Evolutionary conservation across 768 basidiomycete genomes (phyloP), one percentile per base, ranked within the genome.

Genomic region (Tricholomella constricta): DNA sequence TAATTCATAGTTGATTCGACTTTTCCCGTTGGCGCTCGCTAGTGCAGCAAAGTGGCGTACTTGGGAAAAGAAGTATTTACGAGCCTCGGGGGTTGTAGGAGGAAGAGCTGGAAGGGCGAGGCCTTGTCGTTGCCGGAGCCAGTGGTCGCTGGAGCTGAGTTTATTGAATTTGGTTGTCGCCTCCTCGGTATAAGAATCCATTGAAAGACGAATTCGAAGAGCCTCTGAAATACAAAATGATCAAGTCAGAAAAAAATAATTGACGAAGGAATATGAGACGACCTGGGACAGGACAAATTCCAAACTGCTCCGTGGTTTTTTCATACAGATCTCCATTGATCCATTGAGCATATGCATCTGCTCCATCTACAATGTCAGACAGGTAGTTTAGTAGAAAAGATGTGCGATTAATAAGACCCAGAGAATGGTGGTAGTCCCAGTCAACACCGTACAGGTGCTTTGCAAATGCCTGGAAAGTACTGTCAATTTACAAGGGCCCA

Each of bases 261-360:
- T 37, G 48, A 54, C 54, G 48, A 19, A 29, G 7, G 14, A 36
- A 43, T 7, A 6, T 6, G 29, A 14, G 51, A 56, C 10, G 32
- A 66, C 62, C 64, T 47, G 61, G 64, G 45, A 65, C 47, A 4
- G 42, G 34, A 31, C 64, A 65, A 2, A 65, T 62, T 3, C 64
- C 61, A 56, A 65, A 62, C 23, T 43, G 32, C 44, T 62, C 59
- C 0, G 23, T 34, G 10, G 59, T 58, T 7, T 36, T 29, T 26
- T 65, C 64, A 51, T 64, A 65, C 1, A 65, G 31, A 36, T 65
- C 64, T n/a, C 61, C 55, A 54, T 65, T 65, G 2, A 59, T 25
- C 64, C 64, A 65, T 9, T 62, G 53, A 12, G 37, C 4, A 42
- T 64, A 65, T 10, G 61, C 54, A n/a, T 20, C 5, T 0, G 61